These are phyloP conservation scores for Citrus maxima DNA, from an alignment of 345 rosid genomes.

Conservation along the genomic window DNA sequence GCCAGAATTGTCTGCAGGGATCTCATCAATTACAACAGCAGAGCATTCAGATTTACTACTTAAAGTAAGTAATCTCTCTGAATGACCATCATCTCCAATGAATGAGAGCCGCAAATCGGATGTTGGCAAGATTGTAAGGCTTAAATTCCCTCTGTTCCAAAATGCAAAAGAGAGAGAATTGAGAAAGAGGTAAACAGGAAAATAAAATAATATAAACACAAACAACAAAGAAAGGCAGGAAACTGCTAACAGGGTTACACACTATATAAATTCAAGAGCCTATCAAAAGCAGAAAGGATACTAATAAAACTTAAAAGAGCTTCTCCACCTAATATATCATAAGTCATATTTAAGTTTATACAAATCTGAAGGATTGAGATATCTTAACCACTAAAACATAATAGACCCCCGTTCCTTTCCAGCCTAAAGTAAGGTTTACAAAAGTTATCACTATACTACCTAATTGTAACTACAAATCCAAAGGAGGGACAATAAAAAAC, in stretches of 20 bases:
- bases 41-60: conserved; percentile 46
- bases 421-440: background rate
- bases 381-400: background rate
- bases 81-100: conserved; percentile 75
- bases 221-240: background rate
- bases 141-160: conserved; percentile 78
- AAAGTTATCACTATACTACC: no score
- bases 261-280: background rate
- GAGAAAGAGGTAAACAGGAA: background rate
- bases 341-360: background rate
- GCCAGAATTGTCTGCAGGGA: conserved; percentile 71
- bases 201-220: background rate
- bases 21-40: conserved; percentile 55
- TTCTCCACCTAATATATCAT: background rate
- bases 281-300: background rate
- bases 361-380: no score
- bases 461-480: background rate
- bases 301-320: background rate
- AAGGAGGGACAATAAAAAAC: background rate
- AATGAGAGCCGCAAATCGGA: conserved; percentile 81
- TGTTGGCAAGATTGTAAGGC: conserved; percentile 72
- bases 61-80: conserved; percentile 64
- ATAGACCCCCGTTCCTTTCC: background rate
- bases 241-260: background rate
- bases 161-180: background rate